phyloP scores from a whole-genome alignment of 345 rosid species.

The Eucalyptus cloeziana region DNA sequence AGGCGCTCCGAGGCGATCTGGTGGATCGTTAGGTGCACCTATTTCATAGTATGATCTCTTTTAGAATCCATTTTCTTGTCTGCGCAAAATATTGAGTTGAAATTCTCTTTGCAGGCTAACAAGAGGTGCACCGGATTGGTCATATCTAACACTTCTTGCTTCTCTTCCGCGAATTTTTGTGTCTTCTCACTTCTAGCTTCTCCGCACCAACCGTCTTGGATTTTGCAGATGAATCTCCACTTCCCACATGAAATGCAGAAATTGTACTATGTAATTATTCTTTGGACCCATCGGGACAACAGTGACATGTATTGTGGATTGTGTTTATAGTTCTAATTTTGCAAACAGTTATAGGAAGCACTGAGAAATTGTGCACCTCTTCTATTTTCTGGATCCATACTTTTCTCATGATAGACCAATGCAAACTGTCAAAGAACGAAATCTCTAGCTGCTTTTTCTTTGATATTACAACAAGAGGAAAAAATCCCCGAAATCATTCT shows the following conservation, averaged over 20 bases:
- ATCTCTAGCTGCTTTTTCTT: background rate
- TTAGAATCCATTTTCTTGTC: background rate
- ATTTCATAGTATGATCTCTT: background rate
- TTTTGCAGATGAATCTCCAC: background rate
- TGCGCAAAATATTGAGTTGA: background rate
- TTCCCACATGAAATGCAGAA: background rate
- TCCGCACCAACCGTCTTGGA: background rate
- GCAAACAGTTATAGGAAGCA: background rate
- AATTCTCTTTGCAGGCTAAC: background rate
- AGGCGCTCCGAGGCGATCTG: background rate
- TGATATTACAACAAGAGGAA: background rate
- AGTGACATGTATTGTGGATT: background rate
- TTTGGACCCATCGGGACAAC: background rate
- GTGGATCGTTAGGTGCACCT: too few relatives aligned
- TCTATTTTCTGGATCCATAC: background rate
- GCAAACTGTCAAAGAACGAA: background rate
- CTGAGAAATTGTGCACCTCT: background rate
- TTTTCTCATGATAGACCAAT: background rate
- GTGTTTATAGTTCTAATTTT: background rate
- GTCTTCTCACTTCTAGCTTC: background rate
- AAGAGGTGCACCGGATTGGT: background rate
- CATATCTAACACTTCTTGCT: background rate
- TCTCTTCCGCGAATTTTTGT: background rate
- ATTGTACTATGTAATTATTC: background rate
- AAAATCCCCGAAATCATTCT: background rate